phyloP scores from a whole-genome alignment of 768 basidiomycete species.

The Leccinum variicolor region DNA sequence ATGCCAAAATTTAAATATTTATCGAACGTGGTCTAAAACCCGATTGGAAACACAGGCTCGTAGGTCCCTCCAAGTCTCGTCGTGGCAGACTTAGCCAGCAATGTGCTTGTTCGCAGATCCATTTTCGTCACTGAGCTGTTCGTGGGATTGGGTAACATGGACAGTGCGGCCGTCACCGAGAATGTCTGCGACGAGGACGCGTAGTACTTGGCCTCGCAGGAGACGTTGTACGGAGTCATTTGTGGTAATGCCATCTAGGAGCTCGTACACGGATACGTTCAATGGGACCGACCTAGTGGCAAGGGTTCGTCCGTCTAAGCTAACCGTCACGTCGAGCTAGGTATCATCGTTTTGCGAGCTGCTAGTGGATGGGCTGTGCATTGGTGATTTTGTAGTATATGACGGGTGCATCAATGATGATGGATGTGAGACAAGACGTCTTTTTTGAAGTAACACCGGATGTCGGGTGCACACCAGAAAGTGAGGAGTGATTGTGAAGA shows the following conservation, averaged over 20 bases:
- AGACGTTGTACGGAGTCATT: slow-evolving; percentile 22
- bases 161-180: slow-evolving; percentile 41
- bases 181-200: slow-evolving; percentile 42
- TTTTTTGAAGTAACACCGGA: slow-evolving; percentile 57
- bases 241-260: slow-evolving; percentile 39
- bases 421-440: slow-evolving; percentile 43
- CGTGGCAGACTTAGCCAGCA: slow-evolving; percentile 48
- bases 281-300: slow-evolving; percentile 44
- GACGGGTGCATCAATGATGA: slow-evolving; percentile 53
- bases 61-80: slow-evolving; percentile 48
- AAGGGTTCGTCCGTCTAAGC: slow-evolving; percentile 42
- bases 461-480: slow-evolving; percentile 54
- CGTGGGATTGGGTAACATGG: slow-evolving; percentile 46
- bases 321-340: slow-evolving; percentile 41
- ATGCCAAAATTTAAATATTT: slow-evolving; percentile 22
- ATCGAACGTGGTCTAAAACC: slow-evolving; percentile 43
- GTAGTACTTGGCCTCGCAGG: slow-evolving; percentile 23
- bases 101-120: slow-evolving; percentile 55
- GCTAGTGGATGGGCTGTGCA: slow-evolving; percentile 36
- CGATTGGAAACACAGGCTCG: slow-evolving; percentile 48
- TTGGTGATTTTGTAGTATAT: slow-evolving; percentile 46
- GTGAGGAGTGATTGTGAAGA: slow-evolving; percentile 47
- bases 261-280: slow-evolving; percentile 47
- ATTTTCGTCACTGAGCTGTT: slow-evolving; percentile 60
- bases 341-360: slow-evolving; percentile 20